Evolutionary conservation across 257 asterid genomes (phyloP).

Genomic region (Solanum tarapatanum): DNA sequence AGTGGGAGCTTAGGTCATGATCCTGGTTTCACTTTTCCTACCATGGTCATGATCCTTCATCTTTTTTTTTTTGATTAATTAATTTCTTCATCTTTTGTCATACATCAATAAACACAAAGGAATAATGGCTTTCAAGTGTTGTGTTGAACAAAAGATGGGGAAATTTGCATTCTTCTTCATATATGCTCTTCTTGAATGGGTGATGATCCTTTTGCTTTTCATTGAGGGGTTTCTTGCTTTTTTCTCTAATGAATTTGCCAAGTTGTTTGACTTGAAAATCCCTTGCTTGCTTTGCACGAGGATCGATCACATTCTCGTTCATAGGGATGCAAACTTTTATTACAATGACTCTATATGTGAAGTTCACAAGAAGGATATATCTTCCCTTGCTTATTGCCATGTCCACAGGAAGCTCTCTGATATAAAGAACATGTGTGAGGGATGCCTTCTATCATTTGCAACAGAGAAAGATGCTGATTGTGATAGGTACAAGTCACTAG

Average conservation of each 20-base stretch:
- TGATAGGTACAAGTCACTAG: neutral
- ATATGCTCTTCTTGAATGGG: neutral
- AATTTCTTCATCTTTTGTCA: neutral
- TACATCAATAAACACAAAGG: neutral
- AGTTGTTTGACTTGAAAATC: neutral
- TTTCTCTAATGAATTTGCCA: neutral
- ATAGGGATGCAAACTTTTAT: neutral
- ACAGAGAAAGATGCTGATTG: neutral
- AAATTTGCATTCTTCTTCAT: neutral
- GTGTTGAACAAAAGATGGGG: neutral
- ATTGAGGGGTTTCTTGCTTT: neutral
- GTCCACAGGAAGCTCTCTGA: neutral
- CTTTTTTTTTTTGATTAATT: neutral
- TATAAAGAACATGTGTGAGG: neutral
- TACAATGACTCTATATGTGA: neutral
- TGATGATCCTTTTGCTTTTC: neutral
- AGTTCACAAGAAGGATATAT: neutral
- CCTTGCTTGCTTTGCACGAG: neutral
- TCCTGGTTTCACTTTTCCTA: neutral
- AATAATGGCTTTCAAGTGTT: neutral
- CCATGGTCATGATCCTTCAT: neutral
- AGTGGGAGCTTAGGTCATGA: neutral
- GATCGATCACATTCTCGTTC: neutral
- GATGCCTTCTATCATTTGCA: neutral
- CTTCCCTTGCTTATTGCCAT: neutral